Conservation (phyloP, 2,329 filamentous ascomycete species). For the Colletotrichum viniferum region DNA sequence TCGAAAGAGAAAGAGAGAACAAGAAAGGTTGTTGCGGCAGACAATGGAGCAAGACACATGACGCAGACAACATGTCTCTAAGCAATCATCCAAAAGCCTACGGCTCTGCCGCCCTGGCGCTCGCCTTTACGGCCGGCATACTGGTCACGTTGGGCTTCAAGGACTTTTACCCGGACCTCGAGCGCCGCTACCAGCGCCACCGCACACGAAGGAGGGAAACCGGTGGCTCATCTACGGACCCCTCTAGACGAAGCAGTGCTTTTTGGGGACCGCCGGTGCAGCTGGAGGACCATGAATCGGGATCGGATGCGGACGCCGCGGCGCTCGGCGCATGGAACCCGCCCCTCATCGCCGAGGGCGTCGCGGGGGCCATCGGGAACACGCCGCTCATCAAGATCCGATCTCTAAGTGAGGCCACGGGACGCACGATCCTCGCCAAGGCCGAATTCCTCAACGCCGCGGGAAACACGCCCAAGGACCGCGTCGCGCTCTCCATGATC, state of each 20-base stretch:
- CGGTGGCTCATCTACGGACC: slow-evolving; percentile 15
- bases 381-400: slow-evolving; percentile 88
- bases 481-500: slow-evolving; percentile 92
- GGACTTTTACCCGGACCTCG: slow-evolving; percentile 78
- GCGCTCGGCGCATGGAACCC: slow-evolving; percentile 25
- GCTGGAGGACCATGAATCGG: slow-evolving; percentile 60
- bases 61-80: slow-evolving; percentile 54
- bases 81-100: slow-evolving; percentile 67
- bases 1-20: not conserved
- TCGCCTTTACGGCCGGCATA: slow-evolving; percentile 80
- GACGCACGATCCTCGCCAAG: slow-evolving; percentile 89
- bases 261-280: slow-evolving; percentile 53
- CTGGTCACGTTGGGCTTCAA: slow-evolving; percentile 79
- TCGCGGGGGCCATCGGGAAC: slow-evolving; percentile 91
- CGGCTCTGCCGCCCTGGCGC: slow-evolving; percentile 67
- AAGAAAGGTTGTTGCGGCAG: not conserved
- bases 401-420: slow-evolving; percentile 84
- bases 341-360: slow-evolving; percentile 69
- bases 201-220: slow-evolving; percentile 26
- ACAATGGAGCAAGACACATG: slow-evolving; percentile 13
- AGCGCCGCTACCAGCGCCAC: slow-evolving; percentile 63
- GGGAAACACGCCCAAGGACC: slow-evolving; percentile 91
- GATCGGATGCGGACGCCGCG: slow-evolving; percentile 24
- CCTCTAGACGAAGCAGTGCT: slow-evolving; percentile 44
- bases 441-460: slow-evolving; percentile 97